A percentile compares a stretch with the other conserved stretches of the same genome.
Conservation (phyloP, 768 basidiomycete species). For the Strobilomyces echinocephalus region DNA sequence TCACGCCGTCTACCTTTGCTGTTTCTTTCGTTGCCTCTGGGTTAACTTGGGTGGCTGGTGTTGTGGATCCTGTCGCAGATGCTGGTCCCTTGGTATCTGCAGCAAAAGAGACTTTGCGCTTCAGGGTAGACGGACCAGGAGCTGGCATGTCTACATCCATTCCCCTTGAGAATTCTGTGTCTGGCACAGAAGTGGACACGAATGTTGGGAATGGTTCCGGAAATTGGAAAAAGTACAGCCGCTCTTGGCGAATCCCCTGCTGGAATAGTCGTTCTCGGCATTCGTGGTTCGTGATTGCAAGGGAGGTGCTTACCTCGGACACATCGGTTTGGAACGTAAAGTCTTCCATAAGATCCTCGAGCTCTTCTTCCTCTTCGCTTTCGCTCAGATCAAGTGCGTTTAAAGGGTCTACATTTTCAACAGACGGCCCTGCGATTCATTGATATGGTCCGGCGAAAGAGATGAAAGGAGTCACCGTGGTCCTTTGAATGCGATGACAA, state of each 20-base stretch:
- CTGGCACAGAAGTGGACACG: conserved; percentile 33
- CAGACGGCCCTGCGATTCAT: conserved; percentile 4
- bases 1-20: conserved; percentile 61
- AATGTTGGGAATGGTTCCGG: conserved; percentile 82
- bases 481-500: conserved; percentile 23
- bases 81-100: conserved; percentile 52
- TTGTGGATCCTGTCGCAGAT: conserved; percentile 22
- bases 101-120: conserved; percentile 59
- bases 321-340: conserved; percentile 44
- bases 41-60: conserved; percentile 15
- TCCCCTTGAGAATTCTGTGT: conserved; percentile 25
- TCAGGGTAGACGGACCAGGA: conserved; percentile 23
- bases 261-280: conserved; percentile 19
- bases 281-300: neutral
- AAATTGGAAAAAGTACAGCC: conserved; percentile 87
- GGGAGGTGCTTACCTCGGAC: conserved; percentile 34
- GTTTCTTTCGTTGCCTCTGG: conserved; percentile 25
- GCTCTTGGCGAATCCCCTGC: conserved; percentile 55
- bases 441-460: neutral
- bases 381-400: conserved; percentile 70
- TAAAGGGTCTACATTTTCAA: conserved; percentile 38
- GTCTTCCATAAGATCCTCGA: conserved; percentile 73
- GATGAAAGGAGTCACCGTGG: conserved; percentile 28
- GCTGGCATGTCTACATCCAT: conserved; percentile 32
- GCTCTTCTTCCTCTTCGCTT: conserved; percentile 73